Conservation (phyloP, 139 green algal species). For the Coccomyxa sp. region DNA sequence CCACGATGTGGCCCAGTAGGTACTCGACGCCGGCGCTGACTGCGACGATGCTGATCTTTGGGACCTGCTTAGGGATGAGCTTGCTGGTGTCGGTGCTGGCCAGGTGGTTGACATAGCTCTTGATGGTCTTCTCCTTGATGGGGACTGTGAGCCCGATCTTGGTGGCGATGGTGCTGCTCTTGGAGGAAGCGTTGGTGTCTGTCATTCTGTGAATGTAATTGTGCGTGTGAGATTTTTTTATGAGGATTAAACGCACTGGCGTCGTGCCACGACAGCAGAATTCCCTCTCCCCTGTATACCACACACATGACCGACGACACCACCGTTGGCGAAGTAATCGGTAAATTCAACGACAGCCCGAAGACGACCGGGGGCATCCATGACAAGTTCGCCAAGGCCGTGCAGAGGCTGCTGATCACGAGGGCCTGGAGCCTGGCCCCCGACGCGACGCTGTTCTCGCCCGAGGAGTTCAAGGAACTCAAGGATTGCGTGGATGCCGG, state of each 20-base stretch:
- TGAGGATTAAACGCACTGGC: not conserved
- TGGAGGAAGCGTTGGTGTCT: not conserved
- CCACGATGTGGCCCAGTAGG: not conserved
- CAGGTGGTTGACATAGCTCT: not conserved
- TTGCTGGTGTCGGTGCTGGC: not conserved
- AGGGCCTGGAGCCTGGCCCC: not conserved
- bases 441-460: not conserved
- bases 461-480: not conserved
- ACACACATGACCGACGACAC: not conserved
- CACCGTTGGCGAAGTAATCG: not conserved
- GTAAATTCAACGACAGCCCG: not conserved
- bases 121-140: slow-evolving; percentile 1
- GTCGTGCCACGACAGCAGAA: not conserved
- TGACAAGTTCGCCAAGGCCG: not conserved
- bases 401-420: not conserved
- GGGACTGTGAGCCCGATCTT: not conserved
- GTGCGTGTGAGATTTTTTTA: not conserved
- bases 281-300: not conserved
- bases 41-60: not conserved
- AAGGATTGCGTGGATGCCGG: not conserved
- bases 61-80: not conserved
- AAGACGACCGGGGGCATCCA: not conserved
- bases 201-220: slow-evolving; percentile 1
- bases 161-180: not conserved
- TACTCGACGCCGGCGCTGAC: not conserved